Evolutionary conservation across 352 stramenopile species (phyloP), one percentile per base, ranked within the genome.

Genomic region (Phytophthora crassamura): DNA sequence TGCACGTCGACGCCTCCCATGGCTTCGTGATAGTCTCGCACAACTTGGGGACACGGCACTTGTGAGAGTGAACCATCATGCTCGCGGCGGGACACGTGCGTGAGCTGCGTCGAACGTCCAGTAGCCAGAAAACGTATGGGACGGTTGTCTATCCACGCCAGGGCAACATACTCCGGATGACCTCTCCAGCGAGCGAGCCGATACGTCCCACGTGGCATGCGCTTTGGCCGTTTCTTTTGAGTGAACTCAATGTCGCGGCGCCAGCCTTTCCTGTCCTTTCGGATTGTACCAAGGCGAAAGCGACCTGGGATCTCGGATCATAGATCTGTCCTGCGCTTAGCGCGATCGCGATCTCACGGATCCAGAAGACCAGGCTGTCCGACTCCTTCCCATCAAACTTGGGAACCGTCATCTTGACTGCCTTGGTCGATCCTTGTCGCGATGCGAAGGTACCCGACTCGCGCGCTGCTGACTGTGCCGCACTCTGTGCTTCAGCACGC

Each of bases 201-300:
- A 34, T 60, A 52, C 3, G 28, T 41, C 9, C 55, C 55, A 4
- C 45, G 43, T 0, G 55, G 16, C n/a, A 61, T 50, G 0, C 6
- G 12, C 16, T 56, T 57, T 2, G 57, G 64, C 0, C 52, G 51
- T 4, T 12, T 39, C 9, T 52, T 62, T 1, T 50, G 9, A 3
- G 18, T 55, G 52, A 61, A 72, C 14, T 54, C 35, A 14, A 67
- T 55, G 2, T 22, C 7, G 4, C 34, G 16, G 15, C 47, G 49
- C 36, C 43, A 65, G 4, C 58, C 58, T 1, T 52, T 40, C 0
- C 59, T 39, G n/a, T 72, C 35, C 1, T 48, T 61, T 0, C 62
- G 56, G 0, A 52, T 39, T 0, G 61, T 64, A n/a, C n/a, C n/a
- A n/a, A n/a, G n/a, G n/a, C n/a, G n/a, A n/a, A n/a, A n/a, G n/a